Evolutionary conservation across 2,329 filamentous ascomycete genomes (phyloP), one percentile per base, ranked within the genome.

Genomic region (Pezicula radicicola): DNA sequence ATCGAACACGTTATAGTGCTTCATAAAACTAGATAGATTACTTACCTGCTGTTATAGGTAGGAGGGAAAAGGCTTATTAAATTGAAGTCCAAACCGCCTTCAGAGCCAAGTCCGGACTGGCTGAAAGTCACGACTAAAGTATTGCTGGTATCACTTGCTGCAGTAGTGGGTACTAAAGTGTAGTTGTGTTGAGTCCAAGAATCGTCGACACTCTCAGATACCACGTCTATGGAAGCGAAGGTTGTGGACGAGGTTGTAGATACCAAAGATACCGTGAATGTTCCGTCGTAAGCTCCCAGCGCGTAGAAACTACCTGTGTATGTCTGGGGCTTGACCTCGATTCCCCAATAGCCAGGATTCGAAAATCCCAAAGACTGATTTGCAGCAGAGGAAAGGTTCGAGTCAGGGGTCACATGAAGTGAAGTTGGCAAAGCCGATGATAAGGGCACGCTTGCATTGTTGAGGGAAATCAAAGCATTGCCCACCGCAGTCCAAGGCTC

Each of bases 11-110:
- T 28, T 73, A 77, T 42, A 42, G 39, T 30, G 8, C 28, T 30
- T 30, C 28, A 30, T 9, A 9, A 9, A 12, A 8, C 4, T 12
- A 30, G 4, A 30, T 30, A 30, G n/a, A 30, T 30, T 12, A 30
- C 39, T 4, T 45, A 45, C 42, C 42, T 73, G 54, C 73, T 70
- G 58, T 83, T 83, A 63, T 77, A 84, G 0, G 81, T 84, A 1
- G 79, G 78, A 4, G 80, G 81, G 67, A 84, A 84, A 9, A 84
- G 61, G 52, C 77, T 81, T 62, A 84, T 78, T 21, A 84, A 62
- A 61, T 80, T 80, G 50, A 84, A 82, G 62, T 83, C 74, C 1
- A 84, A 68, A 19, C 39, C 13, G 18, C 15, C 39, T 42, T 18
- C 4, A 18, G 64, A 57, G 19, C 66, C 66, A 66, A 75, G 49